Evolutionary conservation across 495 filamentous ascomycete genomes (phyloP), one percentile per base, ranked within the genome.

Genomic region (Xylaria longipes): DNA sequence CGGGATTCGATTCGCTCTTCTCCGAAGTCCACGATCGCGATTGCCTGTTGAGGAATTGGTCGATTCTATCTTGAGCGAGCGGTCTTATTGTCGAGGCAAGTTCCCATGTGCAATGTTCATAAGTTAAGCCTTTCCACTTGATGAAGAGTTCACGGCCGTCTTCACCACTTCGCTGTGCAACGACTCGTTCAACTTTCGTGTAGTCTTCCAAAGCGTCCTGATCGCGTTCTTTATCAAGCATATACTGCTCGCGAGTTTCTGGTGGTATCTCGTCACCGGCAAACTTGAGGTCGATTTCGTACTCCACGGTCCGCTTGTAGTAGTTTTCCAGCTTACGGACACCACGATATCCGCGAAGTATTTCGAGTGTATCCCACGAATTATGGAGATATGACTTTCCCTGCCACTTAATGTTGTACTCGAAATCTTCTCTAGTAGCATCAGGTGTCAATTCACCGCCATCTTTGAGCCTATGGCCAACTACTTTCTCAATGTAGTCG

Each of bases 381-480:
- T 95, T 91, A 83, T 99, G 96, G 74, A 94, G 93, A 80, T 98
- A 93, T 29, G 96, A 97, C 81, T 93, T 92, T 71, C 89, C 92
- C 80, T 97, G 94, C 96, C 96, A 99, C 85, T 99, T 99, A 75
- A 99, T 95, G 77, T 91, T 94, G 79, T 93, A 99, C 71, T 97
- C 92, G 72, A 94, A 98, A 75, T 97, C 92, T 66, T 94, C 88
- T 72, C 92, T 92, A 27, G 86, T 87, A 48, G 88, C 72, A 65
- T 90, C 84, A n/a, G 80, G 76, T 27, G 86, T 82, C 39, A 89
- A 80, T 76, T 87, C 88, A 33, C 87, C 84, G 57, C 86, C 94
- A 45, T 93, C 91, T 78, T 90, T 93, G 14, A 91, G 81, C 43
- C 93, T 88, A 78, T 98, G 94, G 72, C 97, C 92, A 57, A 98